These are phyloP conservation scores for Botrytis fragariae DNA, from an alignment of 2,329 filamentous ascomycete genomes.

Conservation along the genomic window DNA sequence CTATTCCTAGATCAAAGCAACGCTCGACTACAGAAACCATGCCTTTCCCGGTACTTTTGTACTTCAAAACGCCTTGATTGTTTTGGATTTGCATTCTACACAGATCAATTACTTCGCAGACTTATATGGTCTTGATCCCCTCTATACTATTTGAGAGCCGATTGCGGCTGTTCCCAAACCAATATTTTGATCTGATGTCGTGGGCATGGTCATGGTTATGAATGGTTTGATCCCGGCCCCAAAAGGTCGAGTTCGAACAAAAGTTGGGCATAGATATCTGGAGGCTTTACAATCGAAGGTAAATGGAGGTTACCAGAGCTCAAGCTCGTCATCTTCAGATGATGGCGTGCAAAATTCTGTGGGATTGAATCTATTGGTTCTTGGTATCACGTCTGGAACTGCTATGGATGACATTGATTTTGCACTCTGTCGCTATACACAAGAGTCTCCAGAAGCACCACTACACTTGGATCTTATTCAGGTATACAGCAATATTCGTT, in stretches of 20 bases:
- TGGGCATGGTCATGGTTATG: constrained; percentile 26
- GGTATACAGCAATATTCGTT: constrained; percentile 24
- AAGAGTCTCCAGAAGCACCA: constrained; percentile 36
- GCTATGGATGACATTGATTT: constrained; percentile 40
- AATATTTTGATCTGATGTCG: constrained; percentile 21
- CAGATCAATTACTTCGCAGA: not conserved
- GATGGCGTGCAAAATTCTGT: constrained; percentile 25
- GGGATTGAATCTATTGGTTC: constrained; percentile 35
- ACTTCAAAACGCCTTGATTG: not conserved
- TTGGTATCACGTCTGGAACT: constrained; percentile 37
- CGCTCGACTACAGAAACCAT: constrained; percentile 18
- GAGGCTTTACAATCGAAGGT: constrained; percentile 36
- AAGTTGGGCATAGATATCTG: constrained; percentile 38
- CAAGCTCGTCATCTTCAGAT: constrained; percentile 31
- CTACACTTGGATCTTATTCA: constrained; percentile 36
- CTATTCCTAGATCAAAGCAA: not conserved
- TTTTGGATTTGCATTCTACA: not conserved
- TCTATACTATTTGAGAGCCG: not conserved
- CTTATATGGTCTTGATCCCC: not conserved
- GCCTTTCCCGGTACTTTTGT: not conserved
- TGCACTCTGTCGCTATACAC: constrained; percentile 38
- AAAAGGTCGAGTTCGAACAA: constrained; percentile 34
- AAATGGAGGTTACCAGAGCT: constrained; percentile 30
- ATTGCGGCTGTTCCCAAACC: constrained; percentile 13
- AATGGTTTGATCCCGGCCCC: constrained; percentile 29